Conservation (phyloP, 2,329 filamentous ascomycete genomes). For the Graphilbum fragrans region DNA sequence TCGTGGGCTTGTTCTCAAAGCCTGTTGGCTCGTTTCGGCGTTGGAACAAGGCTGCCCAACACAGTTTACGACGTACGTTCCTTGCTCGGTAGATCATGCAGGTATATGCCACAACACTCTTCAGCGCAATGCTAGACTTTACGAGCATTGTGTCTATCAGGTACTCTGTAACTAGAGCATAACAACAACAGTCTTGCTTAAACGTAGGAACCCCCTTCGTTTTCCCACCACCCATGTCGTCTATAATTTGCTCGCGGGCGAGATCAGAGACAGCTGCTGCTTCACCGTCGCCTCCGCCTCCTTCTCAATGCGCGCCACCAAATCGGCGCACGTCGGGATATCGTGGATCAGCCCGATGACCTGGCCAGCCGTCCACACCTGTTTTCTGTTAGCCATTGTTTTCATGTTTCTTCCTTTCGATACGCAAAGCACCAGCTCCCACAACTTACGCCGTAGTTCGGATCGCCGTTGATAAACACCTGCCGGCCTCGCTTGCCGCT, state of each 20-base stretch:
- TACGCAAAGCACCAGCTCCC: slow-evolving; percentile 3
- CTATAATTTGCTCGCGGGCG: slow-evolving; percentile 44
- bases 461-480: slow-evolving; percentile 86
- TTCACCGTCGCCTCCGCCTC: slow-evolving; percentile 58
- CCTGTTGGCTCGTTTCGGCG: too few relatives aligned
- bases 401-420: too few relatives aligned
- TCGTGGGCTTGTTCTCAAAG: too few relatives aligned
- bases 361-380: slow-evolving; percentile 96
- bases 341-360: slow-evolving; percentile 85
- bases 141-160: too few relatives aligned
- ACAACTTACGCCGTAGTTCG: slow-evolving; percentile 69
- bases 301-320: slow-evolving; percentile 62
- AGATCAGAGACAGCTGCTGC: slow-evolving; percentile 44
- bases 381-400: slow-evolving; percentile 4
- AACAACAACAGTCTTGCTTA: not conserved
- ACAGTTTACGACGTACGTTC: too few relatives aligned
- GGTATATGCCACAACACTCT: too few relatives aligned
- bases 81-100: too few relatives aligned
- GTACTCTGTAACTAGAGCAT: too few relatives aligned
- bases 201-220: not conserved
- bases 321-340: slow-evolving; percentile 60
- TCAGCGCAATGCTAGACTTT: too few relatives aligned
- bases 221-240: not conserved
- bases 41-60: too few relatives aligned
- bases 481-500: slow-evolving; percentile 83